Evolutionary conservation across 768 basidiomycete genomes (phyloP).

Genomic region (Boletus fagicola): DNA sequence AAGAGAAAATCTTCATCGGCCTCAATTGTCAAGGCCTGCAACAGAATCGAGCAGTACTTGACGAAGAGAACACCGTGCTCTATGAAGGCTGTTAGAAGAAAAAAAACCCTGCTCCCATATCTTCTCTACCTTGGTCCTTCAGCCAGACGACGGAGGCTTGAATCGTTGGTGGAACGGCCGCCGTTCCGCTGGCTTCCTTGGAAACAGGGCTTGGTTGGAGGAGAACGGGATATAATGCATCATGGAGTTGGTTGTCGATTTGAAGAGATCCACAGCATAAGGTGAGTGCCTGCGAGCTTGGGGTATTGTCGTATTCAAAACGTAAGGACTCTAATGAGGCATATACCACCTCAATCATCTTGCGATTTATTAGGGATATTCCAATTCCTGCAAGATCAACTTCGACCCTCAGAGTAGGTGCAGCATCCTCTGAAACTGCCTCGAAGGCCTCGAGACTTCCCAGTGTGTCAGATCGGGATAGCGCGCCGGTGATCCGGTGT

Average conservation of each 20-base stretch:
- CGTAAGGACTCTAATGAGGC: constrained; percentile 73
- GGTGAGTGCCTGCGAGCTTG: constrained; percentile 75
- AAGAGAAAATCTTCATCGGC: constrained; percentile 97
- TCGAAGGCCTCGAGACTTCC: constrained; percentile 78
- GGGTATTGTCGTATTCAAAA: constrained; percentile 81
- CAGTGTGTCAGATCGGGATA: constrained; percentile 66
- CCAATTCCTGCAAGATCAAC: constrained; percentile 90
- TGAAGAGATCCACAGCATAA: constrained; percentile 85
- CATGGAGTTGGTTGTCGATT: constrained; percentile 97
- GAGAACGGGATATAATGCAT: constrained; percentile 91
- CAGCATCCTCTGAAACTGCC: constrained; percentile 72
- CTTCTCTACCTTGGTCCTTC: constrained; percentile 79
- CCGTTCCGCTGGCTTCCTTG: constrained; percentile 70
- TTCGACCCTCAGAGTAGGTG: constrained; percentile 61
- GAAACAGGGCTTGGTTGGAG: constrained; percentile 90
- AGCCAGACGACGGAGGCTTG: constrained; percentile 87
- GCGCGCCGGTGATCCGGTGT: constrained; percentile 42
- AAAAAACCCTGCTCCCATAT: not conserved
- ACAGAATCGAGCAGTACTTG: constrained; percentile 92
- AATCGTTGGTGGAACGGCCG: constrained; percentile 76
- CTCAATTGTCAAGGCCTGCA: constrained; percentile 93
- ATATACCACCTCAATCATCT: constrained; percentile 88
- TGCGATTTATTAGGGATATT: constrained; percentile 85
- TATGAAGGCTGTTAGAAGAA: constrained; percentile 31
- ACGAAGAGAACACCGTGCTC: constrained; percentile 98